Conservation (phyloP, 2,329 filamentous ascomycete species). For the Diaporthe eres region DNA sequence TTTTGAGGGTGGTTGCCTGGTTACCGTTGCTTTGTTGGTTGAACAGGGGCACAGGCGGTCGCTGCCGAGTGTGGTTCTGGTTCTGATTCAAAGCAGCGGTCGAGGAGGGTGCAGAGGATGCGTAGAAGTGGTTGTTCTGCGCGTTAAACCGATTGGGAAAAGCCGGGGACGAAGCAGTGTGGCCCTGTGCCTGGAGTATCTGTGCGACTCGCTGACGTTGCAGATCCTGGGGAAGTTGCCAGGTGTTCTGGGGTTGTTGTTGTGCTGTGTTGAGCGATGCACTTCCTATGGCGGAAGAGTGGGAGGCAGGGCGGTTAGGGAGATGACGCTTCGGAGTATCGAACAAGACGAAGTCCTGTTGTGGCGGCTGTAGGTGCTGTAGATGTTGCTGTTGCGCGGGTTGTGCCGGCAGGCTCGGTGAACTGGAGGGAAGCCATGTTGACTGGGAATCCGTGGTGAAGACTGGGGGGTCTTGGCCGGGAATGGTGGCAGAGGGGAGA, state of each 20-base stretch:
- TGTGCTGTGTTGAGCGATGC: slow-evolving; percentile 62
- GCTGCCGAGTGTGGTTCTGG: slow-evolving; percentile 53
- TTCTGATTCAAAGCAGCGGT: slow-evolving; percentile 70
- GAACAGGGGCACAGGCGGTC: slow-evolving; percentile 82
- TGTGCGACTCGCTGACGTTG: slow-evolving; percentile 73
- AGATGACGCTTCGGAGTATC: slow-evolving; percentile 63
- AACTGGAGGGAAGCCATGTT: slow-evolving; percentile 85
- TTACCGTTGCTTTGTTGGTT: slow-evolving; percentile 72
- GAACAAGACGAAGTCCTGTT: slow-evolving; percentile 87
- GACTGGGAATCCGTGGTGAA: slow-evolving; percentile 86
- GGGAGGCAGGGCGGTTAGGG: slow-evolving; percentile 59
- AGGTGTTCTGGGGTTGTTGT: slow-evolving; percentile 52
- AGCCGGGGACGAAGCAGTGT: slow-evolving; percentile 66
- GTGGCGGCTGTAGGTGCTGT: slow-evolving; percentile 63
- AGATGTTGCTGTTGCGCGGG: slow-evolving; percentile 69
- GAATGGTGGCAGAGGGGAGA: slow-evolving; percentile 70
- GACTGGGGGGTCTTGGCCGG: slow-evolving; percentile 77
- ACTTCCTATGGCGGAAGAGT: slow-evolving; percentile 56
- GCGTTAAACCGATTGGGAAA: slow-evolving; percentile 69
- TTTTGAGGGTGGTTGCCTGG: slow-evolving; percentile 61
- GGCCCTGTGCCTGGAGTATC: slow-evolving; percentile 71
- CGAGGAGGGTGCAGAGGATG: slow-evolving; percentile 75
- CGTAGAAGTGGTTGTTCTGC: slow-evolving; percentile 74
- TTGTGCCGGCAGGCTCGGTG: slow-evolving; percentile 73
- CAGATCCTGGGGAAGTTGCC: slow-evolving; percentile 45